These are phyloP conservation scores for Xanthoconium purpureum DNA, from an alignment of 768 basidiomycete genomes.

Conservation along the genomic window DNA sequence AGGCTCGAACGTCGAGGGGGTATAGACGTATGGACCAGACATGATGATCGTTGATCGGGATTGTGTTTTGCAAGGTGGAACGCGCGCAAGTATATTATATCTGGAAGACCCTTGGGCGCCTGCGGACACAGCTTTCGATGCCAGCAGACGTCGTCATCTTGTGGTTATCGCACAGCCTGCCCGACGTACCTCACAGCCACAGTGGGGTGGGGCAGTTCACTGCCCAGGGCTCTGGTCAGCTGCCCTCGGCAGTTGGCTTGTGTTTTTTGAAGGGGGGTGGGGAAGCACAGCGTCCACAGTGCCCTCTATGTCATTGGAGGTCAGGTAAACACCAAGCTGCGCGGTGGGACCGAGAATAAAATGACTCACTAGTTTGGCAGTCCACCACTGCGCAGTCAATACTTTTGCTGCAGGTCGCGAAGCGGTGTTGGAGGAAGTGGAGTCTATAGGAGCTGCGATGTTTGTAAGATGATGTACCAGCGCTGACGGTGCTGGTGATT, in stretches of 20 bases:
- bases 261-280: not conserved
- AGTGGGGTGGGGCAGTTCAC: not conserved
- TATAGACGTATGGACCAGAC: conserved; percentile 44
- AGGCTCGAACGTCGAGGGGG: conserved; percentile 35
- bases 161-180: conserved; percentile 11
- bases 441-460: too few species aligned
- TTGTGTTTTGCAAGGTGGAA: not conserved
- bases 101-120: conserved; percentile 8
- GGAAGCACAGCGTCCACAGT: conserved; percentile 1
- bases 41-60: conserved; percentile 22
- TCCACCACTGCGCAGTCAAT: too few species aligned
- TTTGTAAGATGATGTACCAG: too few species aligned
- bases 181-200: conserved; percentile 21
- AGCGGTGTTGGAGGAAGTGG: too few species aligned
- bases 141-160: not conserved
- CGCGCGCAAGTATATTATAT: conserved; percentile 11
- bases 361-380: not conserved
- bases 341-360: not conserved
- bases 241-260: not conserved
- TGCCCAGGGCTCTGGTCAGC: not conserved
- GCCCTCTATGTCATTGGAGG: not conserved
- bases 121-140: conserved; percentile 11
- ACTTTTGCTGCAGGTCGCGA: too few species aligned
- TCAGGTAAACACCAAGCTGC: not conserved
- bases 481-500: too few species aligned